Percentiles rank a stretch among this genome's conserved stretches.
Evolutionary conservation across 1,139 yeast species (phyloP).

Genomic region (Blastobotrys proliferans): DNA sequence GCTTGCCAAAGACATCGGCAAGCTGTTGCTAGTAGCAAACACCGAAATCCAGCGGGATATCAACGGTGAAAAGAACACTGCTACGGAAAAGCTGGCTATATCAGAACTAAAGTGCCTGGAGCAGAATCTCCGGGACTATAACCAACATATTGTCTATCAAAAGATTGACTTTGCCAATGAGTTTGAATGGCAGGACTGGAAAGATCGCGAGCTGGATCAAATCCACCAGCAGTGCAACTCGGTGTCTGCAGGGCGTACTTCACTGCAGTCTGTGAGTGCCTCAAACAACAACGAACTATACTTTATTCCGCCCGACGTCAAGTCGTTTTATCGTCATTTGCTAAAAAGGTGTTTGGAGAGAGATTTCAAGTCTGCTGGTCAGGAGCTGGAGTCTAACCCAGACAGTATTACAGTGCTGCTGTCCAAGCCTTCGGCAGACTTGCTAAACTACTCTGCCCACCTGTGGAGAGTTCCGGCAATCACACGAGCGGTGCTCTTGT

Average conservation of each 20-base stretch:
- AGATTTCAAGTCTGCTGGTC: slow-evolving; percentile 29
- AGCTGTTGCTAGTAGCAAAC: slow-evolving; percentile 25
- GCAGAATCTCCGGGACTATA: slow-evolving; percentile 41
- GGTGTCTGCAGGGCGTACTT: slow-evolving; percentile 10
- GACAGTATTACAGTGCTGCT: slow-evolving; percentile 34
- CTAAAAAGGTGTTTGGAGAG: slow-evolving; percentile 33
- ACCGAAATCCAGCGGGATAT: slow-evolving; percentile 30
- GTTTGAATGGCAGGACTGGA: slow-evolving; percentile 51
- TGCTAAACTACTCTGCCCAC: slow-evolving; percentile 46
- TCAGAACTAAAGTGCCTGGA: slow-evolving; percentile 44
- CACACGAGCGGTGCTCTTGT: slow-evolving; percentile 50
- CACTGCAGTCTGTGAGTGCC: slow-evolving; percentile 1
- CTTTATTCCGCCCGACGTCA: slow-evolving; percentile 33
- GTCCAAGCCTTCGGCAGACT: slow-evolving; percentile 41
- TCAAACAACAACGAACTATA: slow-evolving; percentile 15
- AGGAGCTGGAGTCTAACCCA: slow-evolving; percentile 24
- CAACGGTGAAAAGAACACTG: slow-evolving; percentile 35
- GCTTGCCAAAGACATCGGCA: slow-evolving; percentile 23
- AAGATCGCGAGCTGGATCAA: slow-evolving; percentile 41
- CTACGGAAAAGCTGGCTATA: slow-evolving; percentile 44
- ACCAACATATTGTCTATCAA: slow-evolving; percentile 38
- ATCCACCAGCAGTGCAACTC: slow-evolving; percentile 35
- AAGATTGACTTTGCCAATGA: slow-evolving; percentile 43
- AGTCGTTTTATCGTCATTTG: slow-evolving; percentile 40
- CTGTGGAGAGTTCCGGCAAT: slow-evolving; percentile 60